phyloP scores from a whole-genome alignment of 495 filamentous ascomycete species.

The Penicillium crystallinum region DNA sequence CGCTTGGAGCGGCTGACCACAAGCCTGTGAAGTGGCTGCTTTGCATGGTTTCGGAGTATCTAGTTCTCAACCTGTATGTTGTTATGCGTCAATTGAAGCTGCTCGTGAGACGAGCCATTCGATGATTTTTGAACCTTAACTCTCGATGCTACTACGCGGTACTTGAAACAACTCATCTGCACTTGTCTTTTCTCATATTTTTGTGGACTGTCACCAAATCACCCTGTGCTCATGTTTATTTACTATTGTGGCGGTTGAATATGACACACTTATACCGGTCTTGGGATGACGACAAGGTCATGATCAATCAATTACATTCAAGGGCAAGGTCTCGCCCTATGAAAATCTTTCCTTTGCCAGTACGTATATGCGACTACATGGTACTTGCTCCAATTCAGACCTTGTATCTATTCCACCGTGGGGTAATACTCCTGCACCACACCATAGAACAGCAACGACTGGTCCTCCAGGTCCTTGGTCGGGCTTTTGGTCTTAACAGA shows the following conservation, averaged over 20 bases:
- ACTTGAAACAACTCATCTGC: not conserved
- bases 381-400: too few relatives aligned
- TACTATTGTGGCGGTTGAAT: too few relatives aligned
- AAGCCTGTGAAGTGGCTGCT: slow-evolving; percentile 13
- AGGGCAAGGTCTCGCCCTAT: too few relatives aligned
- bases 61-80: not conserved
- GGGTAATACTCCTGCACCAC: not conserved
- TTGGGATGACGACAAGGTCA: too few relatives aligned
- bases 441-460: not conserved
- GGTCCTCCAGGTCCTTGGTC: not conserved
- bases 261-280: too few relatives aligned
- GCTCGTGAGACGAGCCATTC: not conserved
- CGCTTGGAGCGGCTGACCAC: slow-evolving; percentile 38
- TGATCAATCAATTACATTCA: too few relatives aligned
- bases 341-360: too few relatives aligned
- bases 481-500: not conserved
- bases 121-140: not conserved
- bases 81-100: not conserved
- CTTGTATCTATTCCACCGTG: not conserved
- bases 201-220: too few relatives aligned
- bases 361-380: too few relatives aligned
- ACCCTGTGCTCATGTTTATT: too few relatives aligned
- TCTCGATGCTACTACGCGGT: not conserved
- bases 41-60: not conserved
- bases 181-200: too few relatives aligned